Evolutionary conservation across 371 early-diverging fungal genomes (phyloP), one percentile per base, ranked within the genome.

Genomic region (Syncephalastrum sp.): DNA sequence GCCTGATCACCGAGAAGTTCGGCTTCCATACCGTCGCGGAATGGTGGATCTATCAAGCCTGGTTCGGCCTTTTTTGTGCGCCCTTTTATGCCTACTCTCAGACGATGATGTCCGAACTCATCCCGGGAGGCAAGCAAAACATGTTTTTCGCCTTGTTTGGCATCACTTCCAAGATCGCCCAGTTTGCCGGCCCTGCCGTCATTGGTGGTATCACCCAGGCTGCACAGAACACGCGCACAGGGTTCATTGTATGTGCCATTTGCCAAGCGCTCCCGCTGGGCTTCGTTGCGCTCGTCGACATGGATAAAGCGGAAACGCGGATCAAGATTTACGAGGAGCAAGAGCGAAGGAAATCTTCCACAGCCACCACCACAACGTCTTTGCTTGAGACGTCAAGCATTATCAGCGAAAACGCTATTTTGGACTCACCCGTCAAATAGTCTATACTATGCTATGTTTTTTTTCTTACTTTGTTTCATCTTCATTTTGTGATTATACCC

Each of bases 151-250:
- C 72, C 15, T 53, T 85, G 6, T 82, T 77, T 64, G 82, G 82
- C 19, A 72, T 89, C 29, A 76, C 81, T 42, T 83, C 83, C 67
- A 85, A 85, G 62, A 81, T 84, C 0, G 74, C 80, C 5, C 64
- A 82, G 17, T 87, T 84, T 79, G 66, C 85, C 24, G 90, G 90
- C 3, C 86, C 88, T 10, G 66, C 83, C 1, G 67, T 84, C 0
- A 74, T 84, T 45, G 85, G 72, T 6, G 79, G 69, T 25, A 82
- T 89, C 42, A 72, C 72, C 0, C 64, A 78, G 33, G 54, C 60
- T 4, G 77, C 81, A 38, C 49, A 42, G 2, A 48, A 57, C 19
- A 42, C 43, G 8, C 51, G 57, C 8, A 44, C 46, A 17, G 63
- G 63, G 0, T 62, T 62, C 49, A 52, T 62, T 14, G 38, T 57